Evolutionary conservation across 805 yeast genomes (phyloP), one percentile per base, ranked within the genome.

Genomic region (Osmozyma mogii): DNA sequence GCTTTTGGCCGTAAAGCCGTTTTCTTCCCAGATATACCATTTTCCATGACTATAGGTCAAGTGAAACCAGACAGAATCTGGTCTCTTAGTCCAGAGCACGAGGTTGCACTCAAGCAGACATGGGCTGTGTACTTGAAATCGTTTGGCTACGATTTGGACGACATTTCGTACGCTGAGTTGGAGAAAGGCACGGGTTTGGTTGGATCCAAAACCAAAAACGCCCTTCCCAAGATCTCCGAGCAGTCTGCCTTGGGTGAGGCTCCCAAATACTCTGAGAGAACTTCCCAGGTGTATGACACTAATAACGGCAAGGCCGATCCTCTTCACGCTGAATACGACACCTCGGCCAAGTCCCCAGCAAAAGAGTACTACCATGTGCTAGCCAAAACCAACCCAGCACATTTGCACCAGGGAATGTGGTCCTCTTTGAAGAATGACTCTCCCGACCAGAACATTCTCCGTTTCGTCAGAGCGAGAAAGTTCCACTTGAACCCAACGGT

Each of bases 71-170:
- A 40, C 38, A 32, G 47, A 35, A 32, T 40, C 25, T 40, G 45
- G 47, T 36, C 43, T 17, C 35, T 24, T 61, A 58, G 32, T 10
- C 52, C 56, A 2, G 80, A 78, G 15, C 76, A 81, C 50, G 88
- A 81, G 45, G 44, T 67, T 29, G 64, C 67, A 12, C 55, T 81
- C 47, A 83, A 83, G 52, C 84, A 79, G 45, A 65, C 70, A 4
- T 83, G 88, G 87, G 75, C 79, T 28, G 67, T 75, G 43, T 44
- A 75, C 27, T 58, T 82, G 40, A 73, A 71, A 40, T 70, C 35
- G 6, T 38, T 34, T 21, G 45, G 47, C 21, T 41, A 41, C 34
- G 43, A 36, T 13, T 29, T 41, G 28, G 43, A 36, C 25, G 21
- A 31, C 22, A 13, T 34, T 7, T 22, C 42, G 14, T 30, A 26